These are phyloP conservation scores for Candida pseudofarinosa DNA, from an alignment of 805 yeast genomes.

Conservation along the genomic window DNA sequence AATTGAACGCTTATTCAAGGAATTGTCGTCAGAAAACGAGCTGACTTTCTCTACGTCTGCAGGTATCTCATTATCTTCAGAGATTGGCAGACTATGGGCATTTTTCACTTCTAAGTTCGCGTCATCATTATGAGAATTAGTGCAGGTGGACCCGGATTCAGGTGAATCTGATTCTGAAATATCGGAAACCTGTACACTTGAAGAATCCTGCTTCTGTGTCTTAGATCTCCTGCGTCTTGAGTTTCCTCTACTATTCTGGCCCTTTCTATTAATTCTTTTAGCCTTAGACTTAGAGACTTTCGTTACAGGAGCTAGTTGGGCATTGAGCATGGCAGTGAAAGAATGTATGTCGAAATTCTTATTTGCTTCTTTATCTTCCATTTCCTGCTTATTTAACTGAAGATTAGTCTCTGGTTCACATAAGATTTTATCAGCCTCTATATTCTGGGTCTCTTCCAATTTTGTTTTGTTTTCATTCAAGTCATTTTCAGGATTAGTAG, in stretches of 20 bases:
- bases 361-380: not conserved
- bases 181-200: no score
- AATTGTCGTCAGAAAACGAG: no score
- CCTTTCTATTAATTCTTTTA: not conserved
- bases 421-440: not conserved
- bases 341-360: slow-evolving; percentile 21
- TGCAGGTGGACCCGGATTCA: no score
- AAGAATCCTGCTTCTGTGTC: no score
- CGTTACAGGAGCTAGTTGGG: slow-evolving; percentile 13
- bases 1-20: not conserved
- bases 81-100: no score
- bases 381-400: slow-evolving; percentile 1
- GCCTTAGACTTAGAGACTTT: slow-evolving; percentile 1
- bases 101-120: no score
- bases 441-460: not conserved
- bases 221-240: not conserved
- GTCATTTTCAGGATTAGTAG: not conserved
- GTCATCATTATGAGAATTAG: no score
- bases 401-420: slow-evolving; percentile 1
- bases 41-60: no score
- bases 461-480: not conserved
- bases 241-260: not conserved
- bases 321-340: slow-evolving; percentile 22
- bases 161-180: no score
- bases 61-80: no score